Evolutionary conservation across 257 asterid species (phyloP), one percentile per base, ranked within the genome.

Genomic region (Ocimum tenuiflorum): DNA sequence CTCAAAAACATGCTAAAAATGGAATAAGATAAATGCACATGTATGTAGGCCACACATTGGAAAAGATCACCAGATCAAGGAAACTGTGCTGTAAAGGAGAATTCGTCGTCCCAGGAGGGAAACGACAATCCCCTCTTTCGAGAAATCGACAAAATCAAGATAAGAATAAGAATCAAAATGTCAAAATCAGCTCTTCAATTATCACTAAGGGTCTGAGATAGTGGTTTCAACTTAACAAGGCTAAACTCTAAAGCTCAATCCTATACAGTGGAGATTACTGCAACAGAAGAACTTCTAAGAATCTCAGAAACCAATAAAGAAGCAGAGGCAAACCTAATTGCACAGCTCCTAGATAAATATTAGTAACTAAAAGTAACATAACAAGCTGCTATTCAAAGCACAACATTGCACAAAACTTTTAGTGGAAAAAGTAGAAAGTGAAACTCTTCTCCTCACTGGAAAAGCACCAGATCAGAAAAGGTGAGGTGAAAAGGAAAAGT

Each of bases 391-490:
- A 70, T 14, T 54, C 36, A 63, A 74, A 53, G 19, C 78, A 74
- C 39, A 64, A 52, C 57, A 54, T 67, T 68, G 63, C 46, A n/a
- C 23, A 60, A 22, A 19, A 10, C 29, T 8, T 33, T 15, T 10
- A 71, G 46, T 22, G 59, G n/a, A 70, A 12, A 23, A 64, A 43
- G 48, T 12, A 73, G 14, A 66, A 43, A 42, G 57, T 39, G 49
- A 72, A 63, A 77, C 33, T 50, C 58, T 45, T 69, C 68, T 69
- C 64, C 45, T 75, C 47, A 50, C 3, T 24, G 7, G 2, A 52
- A 24, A 52, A 19, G 71, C 57, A 65, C 63, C 80, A 70, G 77
- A 64, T 52, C 81, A 75, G 65, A 78, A 76, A 61, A 54, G 11
- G 59, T 48, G 35, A 50, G 42, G 67, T 50, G 15, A 41, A 77